Conservation (phyloP, 2,329 filamentous ascomycete species). For the Corniculantispora saksenae region DNA sequence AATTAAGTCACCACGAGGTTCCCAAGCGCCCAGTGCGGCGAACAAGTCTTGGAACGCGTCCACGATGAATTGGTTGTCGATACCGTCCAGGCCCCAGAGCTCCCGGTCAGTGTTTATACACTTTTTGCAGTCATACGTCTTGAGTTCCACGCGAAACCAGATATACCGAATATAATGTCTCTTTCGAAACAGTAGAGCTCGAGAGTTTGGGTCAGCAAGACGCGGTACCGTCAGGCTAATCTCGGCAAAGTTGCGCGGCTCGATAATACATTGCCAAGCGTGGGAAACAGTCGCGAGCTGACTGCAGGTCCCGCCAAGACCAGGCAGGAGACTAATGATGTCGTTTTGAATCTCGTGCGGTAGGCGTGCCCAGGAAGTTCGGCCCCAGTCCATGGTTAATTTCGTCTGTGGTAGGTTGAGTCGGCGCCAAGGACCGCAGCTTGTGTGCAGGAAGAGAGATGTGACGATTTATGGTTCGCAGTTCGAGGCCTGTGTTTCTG, state of each 20-base stretch:
- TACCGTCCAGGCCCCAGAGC: slow-evolving; percentile 10
- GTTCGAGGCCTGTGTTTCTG: too few relatives aligned
- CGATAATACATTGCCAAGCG: slow-evolving; percentile 28
- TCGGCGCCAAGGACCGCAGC: too few relatives aligned
- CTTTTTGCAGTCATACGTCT: slow-evolving; percentile 27
- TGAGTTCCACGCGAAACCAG: slow-evolving; percentile 33
- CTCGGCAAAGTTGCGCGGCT: slow-evolving; percentile 29
- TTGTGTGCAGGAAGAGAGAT: too few relatives aligned
- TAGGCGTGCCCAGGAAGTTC: not conserved
- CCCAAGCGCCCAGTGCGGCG: slow-evolving; percentile 33
- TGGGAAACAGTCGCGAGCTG: slow-evolving; percentile 19
- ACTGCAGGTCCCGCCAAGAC: not conserved
- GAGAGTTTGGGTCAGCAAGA: slow-evolving; percentile 14
- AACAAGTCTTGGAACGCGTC: slow-evolving; percentile 34
- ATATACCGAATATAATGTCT: slow-evolving; percentile 29
- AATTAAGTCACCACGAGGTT: slow-evolving; percentile 33
- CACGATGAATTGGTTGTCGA: slow-evolving; percentile 30
- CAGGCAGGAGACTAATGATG: not conserved
- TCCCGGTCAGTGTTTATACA: slow-evolving; percentile 15
- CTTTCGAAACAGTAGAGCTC: slow-evolving; percentile 26
- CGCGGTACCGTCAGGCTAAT: slow-evolving; percentile 26
- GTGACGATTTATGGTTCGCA: too few relatives aligned
- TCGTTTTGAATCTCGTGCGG: not conserved
- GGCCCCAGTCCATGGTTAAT: too few relatives aligned
- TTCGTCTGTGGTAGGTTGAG: too few relatives aligned